Conservation (phyloP, 1,139 yeast species). For the Sporopachydermia cereana region DNA sequence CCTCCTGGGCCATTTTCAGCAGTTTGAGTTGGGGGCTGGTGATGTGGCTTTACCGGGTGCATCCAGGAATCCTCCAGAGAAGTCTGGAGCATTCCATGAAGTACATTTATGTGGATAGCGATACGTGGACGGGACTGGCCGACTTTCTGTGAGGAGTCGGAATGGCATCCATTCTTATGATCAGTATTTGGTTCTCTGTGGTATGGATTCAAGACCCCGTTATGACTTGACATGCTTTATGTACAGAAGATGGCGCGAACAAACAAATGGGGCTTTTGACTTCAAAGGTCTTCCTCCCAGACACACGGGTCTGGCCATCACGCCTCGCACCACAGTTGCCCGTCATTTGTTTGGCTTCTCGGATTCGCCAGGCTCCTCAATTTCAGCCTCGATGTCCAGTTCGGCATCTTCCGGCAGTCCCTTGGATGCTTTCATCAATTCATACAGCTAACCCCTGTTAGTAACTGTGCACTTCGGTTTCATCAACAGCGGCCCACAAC, state of each 20-base stretch:
- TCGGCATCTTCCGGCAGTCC: constrained; percentile 18
- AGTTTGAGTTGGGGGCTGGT: constrained; percentile 68
- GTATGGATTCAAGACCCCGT: no score
- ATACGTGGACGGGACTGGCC: constrained; percentile 23
- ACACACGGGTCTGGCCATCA: no score
- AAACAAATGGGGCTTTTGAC: no score
- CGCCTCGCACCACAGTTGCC: no score
- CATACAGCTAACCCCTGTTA: constrained; percentile 33
- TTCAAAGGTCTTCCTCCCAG: no score
- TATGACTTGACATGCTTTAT: no score
- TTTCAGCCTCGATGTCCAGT: background rate
- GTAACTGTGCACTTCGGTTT: background rate
- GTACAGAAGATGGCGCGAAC: no score
- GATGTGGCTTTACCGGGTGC: constrained; percentile 57
- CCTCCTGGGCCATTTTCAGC: constrained; percentile 56
- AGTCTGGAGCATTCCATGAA: constrained; percentile 64
- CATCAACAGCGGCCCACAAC: background rate
- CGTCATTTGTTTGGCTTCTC: no score
- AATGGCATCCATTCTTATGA: no score
- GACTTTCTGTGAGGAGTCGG: constrained; percentile 11
- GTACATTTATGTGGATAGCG: constrained; percentile 47
- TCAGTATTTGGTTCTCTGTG: no score
- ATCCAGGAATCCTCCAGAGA: constrained; percentile 52
- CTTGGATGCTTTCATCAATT: constrained; percentile 54
- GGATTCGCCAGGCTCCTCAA: no score